These are phyloP conservation scores for Thoreauomyces humboldtii DNA, from an alignment of 192 early-diverging fungal species.

Conservation along the genomic window DNA sequence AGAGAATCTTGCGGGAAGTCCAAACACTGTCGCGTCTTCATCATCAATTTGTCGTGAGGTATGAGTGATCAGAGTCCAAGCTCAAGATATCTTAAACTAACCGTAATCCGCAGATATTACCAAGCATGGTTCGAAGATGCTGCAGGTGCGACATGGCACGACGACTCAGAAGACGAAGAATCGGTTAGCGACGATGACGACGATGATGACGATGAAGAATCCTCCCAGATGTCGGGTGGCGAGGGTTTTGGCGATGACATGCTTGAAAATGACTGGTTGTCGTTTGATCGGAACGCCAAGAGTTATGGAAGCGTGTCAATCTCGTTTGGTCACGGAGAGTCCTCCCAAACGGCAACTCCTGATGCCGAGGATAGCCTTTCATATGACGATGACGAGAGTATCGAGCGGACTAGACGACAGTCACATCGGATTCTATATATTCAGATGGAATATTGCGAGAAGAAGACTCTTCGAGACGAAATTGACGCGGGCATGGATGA, in stretches of 20 bases:
- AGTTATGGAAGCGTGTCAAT: conserved; percentile 12
- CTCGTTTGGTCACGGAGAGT: conserved; percentile 37
- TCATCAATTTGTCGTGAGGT: conserved; percentile 81
- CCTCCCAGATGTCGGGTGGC: conserved; percentile 5
- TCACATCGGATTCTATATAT: conserved; percentile 66
- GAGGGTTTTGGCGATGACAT: conserved; percentile 30
- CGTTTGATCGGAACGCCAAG: conserved; percentile 9
- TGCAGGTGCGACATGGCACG: conserved; percentile 9
- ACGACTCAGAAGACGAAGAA: conserved; percentile 35
- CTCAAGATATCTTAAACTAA: neutral
- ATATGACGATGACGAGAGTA: neutral
- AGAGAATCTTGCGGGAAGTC: conserved; percentile 88
- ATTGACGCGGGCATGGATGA: conserved; percentile 75
- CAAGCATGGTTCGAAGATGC: conserved; percentile 87
- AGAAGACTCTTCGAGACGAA: conserved; percentile 81
- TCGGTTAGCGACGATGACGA: conserved; percentile 50
- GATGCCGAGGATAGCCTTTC: neutral
- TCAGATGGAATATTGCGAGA: conserved; percentile 99
- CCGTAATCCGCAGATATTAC: conserved; percentile 75
- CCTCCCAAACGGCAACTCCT: neutral
- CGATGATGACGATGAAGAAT: conserved; percentile 26
- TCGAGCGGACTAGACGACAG: neutral
- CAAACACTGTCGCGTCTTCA: conserved; percentile 85
- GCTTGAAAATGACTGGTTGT: conserved; percentile 37
- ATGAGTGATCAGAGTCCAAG: too few species aligned